These are phyloP conservation scores for Juglanconis sp. DNA, from an alignment of 2,329 filamentous ascomycete species.

Conservation along the genomic window DNA sequence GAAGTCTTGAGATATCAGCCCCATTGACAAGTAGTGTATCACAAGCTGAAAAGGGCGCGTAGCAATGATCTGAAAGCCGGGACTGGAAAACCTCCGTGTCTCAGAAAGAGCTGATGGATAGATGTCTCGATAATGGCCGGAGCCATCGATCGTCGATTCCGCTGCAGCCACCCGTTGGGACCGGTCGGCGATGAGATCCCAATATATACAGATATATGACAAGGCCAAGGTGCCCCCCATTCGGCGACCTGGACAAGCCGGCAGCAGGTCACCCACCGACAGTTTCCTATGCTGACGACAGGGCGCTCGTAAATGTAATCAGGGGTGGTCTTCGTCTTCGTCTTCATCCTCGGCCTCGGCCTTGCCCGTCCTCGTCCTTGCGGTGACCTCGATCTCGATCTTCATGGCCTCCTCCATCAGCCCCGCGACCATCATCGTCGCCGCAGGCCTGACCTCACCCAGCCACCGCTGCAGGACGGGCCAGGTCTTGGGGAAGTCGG, in stretches of 20 bases:
- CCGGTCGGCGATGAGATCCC: neutral
- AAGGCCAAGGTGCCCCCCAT: neutral
- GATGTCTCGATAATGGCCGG: neutral
- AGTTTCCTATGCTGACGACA: no score
- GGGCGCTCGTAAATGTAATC: no score
- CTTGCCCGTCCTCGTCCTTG: conserved; percentile 18
- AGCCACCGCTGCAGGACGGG: conserved; percentile 48
- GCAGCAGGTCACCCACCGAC: neutral
- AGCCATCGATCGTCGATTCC: neutral
- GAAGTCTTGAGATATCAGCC: no score
- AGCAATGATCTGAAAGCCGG: no score
- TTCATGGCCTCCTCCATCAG: conserved; percentile 49
- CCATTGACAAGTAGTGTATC: no score
- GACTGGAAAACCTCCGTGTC: no score
- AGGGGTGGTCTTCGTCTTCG: neutral
- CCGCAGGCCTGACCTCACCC: conserved; percentile 47
- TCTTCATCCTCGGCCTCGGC: neutral
- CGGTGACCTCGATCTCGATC: conserved; percentile 35
- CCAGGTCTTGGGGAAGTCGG: conserved; percentile 48
- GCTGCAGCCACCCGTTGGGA: neutral
- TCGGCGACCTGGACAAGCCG: neutral
- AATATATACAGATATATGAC: neutral
- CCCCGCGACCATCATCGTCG: conserved; percentile 50
- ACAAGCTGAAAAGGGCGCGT: no score
- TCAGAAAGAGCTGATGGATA: neutral